Conservation (phyloP, 1,139 yeast species). For the Magnusiomyces paraingens region DNA sequence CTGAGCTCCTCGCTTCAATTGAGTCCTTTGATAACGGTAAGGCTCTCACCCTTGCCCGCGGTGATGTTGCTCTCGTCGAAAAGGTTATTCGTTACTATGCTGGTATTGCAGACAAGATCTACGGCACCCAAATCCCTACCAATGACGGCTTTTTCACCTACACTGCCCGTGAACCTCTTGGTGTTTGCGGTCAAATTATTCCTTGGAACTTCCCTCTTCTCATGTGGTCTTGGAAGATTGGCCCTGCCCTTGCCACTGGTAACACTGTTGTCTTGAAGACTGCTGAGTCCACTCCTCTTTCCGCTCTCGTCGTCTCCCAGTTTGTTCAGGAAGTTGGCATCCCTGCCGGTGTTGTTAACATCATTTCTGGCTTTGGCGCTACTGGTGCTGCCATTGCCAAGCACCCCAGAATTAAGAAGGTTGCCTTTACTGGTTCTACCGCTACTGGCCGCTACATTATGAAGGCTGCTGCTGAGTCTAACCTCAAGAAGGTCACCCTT, state of each 20-base stretch:
- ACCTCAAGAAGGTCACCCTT: slow-evolving; percentile 55
- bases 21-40: slow-evolving; percentile 84
- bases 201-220: slow-evolving; percentile 86
- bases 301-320: slow-evolving; percentile 58
- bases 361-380: slow-evolving; percentile 67
- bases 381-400: slow-evolving; percentile 68
- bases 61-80: slow-evolving; percentile 58
- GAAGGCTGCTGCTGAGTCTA: slow-evolving; percentile 56
- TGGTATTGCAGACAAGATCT: slow-evolving; percentile 82
- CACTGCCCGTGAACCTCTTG: slow-evolving; percentile 75
- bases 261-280: slow-evolving; percentile 72
- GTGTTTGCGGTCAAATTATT: slow-evolving; percentile 73
- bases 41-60: slow-evolving; percentile 49
- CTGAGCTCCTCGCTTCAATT: slow-evolving; percentile 51
- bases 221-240: slow-evolving; percentile 80
- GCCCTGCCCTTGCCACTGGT: slow-evolving; percentile 78
- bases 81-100: slow-evolving; percentile 61
- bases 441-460: slow-evolving; percentile 65
- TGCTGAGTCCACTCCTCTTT: slow-evolving; percentile 76
- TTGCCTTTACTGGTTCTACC: slow-evolving; percentile 81
- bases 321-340: slow-evolving; percentile 63
- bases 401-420: slow-evolving; percentile 64
- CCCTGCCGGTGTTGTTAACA: slow-evolving; percentile 75
- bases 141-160: slow-evolving; percentile 60
- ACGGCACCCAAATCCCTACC: slow-evolving; percentile 67